Percentiles rank a stretch among this genome's conserved stretches.
Conservation (phyloP, 2,329 filamentous ascomycete species). For the Alternaria atra region DNA sequence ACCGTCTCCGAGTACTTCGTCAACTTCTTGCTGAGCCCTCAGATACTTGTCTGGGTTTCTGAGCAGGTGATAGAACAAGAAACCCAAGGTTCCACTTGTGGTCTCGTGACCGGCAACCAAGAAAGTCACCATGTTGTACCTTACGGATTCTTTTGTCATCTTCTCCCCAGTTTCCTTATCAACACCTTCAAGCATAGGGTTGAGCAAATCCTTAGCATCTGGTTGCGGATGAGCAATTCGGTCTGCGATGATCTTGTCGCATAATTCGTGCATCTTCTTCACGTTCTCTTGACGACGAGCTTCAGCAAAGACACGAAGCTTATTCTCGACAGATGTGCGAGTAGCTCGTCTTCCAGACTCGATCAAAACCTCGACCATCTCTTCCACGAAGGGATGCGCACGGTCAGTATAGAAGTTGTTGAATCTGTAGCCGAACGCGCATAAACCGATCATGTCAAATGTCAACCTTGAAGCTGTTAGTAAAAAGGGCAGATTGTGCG, state of each 20-base stretch:
- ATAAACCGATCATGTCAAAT: conserved; percentile 15
- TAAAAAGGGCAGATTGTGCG: background rate
- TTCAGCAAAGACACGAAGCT: conserved; percentile 15
- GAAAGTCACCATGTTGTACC: conserved; percentile 18
- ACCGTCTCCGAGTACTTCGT: conserved; percentile 12
- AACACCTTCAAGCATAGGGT: conserved; percentile 14
- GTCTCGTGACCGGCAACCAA: conserved; percentile 16
- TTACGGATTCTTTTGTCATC: conserved; percentile 14
- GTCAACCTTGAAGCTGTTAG: conserved; percentile 3
- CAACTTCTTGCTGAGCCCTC: conserved; percentile 14
- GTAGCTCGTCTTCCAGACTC: conserved; percentile 11
- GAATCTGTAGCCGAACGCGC: conserved; percentile 17
- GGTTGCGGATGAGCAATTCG: conserved; percentile 14
- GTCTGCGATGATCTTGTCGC: conserved; percentile 12
- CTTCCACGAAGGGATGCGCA: conserved; percentile 11
- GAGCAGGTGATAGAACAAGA: conserved; percentile 14
- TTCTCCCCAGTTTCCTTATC: conserved; percentile 16
- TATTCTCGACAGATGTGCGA: conserved; percentile 12
- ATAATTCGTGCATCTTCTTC: conserved; percentile 16
- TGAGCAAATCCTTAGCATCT: conserved; percentile 11
- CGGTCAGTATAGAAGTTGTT: conserved; percentile 15
- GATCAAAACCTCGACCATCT: conserved; percentile 15
- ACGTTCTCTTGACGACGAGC: conserved; percentile 14
- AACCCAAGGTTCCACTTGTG: conserved; percentile 13
- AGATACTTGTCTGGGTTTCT: conserved; percentile 14